Base-by-base conservation (phyloP, 2,329 filamentous ascomycete genomes). In the Bipolaris bicolor region DNA sequence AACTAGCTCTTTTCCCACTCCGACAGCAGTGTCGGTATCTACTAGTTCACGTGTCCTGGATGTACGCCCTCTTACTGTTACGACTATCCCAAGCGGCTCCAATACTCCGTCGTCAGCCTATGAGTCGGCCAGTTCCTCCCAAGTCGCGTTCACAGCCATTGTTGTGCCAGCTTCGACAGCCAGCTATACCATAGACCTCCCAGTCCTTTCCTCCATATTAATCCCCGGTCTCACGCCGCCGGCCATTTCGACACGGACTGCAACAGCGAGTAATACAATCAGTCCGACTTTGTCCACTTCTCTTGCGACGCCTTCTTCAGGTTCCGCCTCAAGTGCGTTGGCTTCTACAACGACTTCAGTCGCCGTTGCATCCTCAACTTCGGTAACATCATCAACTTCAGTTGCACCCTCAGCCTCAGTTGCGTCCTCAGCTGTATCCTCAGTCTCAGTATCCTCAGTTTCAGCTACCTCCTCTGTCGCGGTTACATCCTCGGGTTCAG, bases 191-290 rank as follows among this genome's bases (percentile, higher is more conserved):
- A 55, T 57, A 7, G 33, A 57, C 18, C 54, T 57, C 20, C 13
- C 7, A 18, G 49, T 57, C 20, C 39, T 57, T 16, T 57, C 54
- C 4, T 57, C 54, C 6, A 57, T 57, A 34, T 36, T 57, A 10
- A 33, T 53, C 15, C 46, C 54, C 3, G 31, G 46, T 16, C 9
- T 39, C 41, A 22, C 54, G 29, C 29, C 29, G 13, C 2, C 29
- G 10, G 10, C 4, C 7, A 33, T 43, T 5, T 22, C 16, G 18
- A 43, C 37, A 7, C 29, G 5, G 39, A 46, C 45, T 22, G 29
- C 36, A 1, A 39, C 49, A 7, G 24, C 29, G 11, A 51, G 43
- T 5, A 50, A 47, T 3, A 47, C 34, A 1, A 39, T 47, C 4
- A 26, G 49, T n/a, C 18, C 49, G 13, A 49, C 39, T 5, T 7